Conservation (phyloP, 371 early-diverging fungal species). For the Thermomucor indicae-seudaticae region DNA sequence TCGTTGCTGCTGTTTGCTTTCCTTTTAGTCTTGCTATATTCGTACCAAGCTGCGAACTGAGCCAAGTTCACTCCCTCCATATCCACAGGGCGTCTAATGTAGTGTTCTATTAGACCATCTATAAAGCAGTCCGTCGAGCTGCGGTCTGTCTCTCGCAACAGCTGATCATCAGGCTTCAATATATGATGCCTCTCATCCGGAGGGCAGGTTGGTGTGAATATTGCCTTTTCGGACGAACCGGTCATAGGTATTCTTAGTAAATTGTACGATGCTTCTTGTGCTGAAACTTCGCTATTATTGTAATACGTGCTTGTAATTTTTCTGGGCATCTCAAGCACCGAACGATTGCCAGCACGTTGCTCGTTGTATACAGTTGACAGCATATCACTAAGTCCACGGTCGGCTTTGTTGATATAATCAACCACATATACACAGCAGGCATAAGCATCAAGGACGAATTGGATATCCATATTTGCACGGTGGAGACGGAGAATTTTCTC, state of each 20-base stretch:
- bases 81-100: no score
- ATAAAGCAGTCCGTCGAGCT: no score
- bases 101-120: no score
- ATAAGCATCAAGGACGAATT: background rate
- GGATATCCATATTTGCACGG: conserved; percentile 1
- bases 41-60: no score
- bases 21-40: no score
- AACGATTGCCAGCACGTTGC: background rate
- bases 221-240: background rate
- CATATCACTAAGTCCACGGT: background rate
- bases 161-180: background rate
- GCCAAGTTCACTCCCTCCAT: no score
- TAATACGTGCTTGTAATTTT: background rate
- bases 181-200: background rate
- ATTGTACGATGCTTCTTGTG: background rate
- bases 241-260: background rate
- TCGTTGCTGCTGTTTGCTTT: no score
- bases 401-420: background rate
- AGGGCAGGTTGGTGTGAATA: background rate
- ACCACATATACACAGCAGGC: background rate
- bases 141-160: no score
- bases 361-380: background rate
- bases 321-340: background rate
- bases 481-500: background rate
- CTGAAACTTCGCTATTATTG: conserved; percentile 1